phyloP scores from a whole-genome alignment of 345 rosid species.

The Camelina laxa region DNA sequence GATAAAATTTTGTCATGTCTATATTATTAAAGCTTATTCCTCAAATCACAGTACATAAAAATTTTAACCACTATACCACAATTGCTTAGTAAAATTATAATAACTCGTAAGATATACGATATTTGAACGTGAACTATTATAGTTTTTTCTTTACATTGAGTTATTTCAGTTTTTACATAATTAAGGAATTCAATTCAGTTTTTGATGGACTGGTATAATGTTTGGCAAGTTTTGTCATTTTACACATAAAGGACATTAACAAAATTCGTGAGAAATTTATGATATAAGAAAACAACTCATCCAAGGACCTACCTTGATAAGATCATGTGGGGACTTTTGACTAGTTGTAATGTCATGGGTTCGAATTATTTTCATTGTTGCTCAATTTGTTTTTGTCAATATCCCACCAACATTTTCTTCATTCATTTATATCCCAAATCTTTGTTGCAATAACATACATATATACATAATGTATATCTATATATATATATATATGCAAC shows the following conservation, averaged over 20 bases:
- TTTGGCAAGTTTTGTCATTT: conserved; percentile 20
- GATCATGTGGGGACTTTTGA: conserved; percentile 45
- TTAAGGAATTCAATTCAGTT: not conserved
- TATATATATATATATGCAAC: not conserved
- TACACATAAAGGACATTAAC: not conserved
- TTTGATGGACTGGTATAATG: not conserved
- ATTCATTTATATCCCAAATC: conserved; percentile 41
- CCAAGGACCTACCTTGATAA: conserved; percentile 38
- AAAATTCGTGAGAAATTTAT: conserved; percentile 15
- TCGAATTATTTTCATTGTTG: conserved; percentile 36
- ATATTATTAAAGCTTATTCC: too few species aligned
- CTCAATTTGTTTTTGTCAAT: conserved; percentile 34
- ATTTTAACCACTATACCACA: too few species aligned
- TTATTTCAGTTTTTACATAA: not conserved
- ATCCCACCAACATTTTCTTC: conserved; percentile 45
- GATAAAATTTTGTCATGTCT: too few species aligned
- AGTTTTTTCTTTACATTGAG: not conserved
- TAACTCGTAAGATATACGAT: too few species aligned
- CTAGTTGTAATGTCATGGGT: conserved; percentile 48
- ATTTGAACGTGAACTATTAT: too few species aligned
- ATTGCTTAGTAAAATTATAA: too few species aligned
- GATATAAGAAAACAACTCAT: conserved; percentile 35
- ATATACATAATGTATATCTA: not conserved
- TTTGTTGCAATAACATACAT: conserved; percentile 40
- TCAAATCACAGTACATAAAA: too few species aligned